phyloP scores from a whole-genome alignment of 768 basidiomycete genomes.

The Russula sp. region DNA sequence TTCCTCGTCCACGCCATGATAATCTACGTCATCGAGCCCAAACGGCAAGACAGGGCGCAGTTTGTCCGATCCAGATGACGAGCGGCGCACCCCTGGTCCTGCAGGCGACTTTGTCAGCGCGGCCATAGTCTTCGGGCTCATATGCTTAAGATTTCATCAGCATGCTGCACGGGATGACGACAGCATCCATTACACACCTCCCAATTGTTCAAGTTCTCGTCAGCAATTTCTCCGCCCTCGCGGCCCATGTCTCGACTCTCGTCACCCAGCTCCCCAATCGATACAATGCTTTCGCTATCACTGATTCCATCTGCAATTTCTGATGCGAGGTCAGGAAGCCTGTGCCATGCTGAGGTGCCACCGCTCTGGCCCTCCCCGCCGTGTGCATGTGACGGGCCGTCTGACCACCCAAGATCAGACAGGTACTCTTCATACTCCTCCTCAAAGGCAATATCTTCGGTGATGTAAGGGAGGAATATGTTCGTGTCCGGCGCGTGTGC shows the following conservation, averaged over 20 bases:
- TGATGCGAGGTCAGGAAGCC: slow-evolving; percentile 71
- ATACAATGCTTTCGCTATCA: slow-evolving; percentile 89
- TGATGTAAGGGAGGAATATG: slow-evolving; percentile 84
- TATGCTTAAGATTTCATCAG: slow-evolving; percentile 51
- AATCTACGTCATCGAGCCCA: slow-evolving; percentile 70
- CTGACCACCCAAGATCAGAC: slow-evolving; percentile 76
- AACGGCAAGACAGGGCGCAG: slow-evolving; percentile 77
- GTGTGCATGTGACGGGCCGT: slow-evolving; percentile 41
- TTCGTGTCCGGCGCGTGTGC: slow-evolving; percentile 79
- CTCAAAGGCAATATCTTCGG: slow-evolving; percentile 92
- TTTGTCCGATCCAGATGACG: slow-evolving; percentile 70
- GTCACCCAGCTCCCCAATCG: slow-evolving; percentile 84
- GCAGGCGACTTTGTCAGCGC: slow-evolving; percentile 89
- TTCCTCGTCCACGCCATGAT: slow-evolving; percentile 56
- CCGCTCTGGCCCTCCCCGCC: slow-evolving; percentile 34
- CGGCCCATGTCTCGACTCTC: slow-evolving; percentile 58
- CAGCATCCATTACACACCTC: slow-evolving; percentile 55
- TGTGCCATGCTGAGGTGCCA: slow-evolving; percentile 66
- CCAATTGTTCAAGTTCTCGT: slow-evolving; percentile 93
- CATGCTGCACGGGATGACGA: neutral
- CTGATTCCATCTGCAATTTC: slow-evolving; percentile 85
- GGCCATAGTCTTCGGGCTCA: slow-evolving; percentile 94
- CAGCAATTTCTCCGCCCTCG: slow-evolving; percentile 55
- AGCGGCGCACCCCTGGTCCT: slow-evolving; percentile 56
- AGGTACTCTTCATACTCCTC: slow-evolving; percentile 97